Evolutionary conservation across 164 flowering plant species (phyloP).

Genomic region (Houttuynia cordata): DNA sequence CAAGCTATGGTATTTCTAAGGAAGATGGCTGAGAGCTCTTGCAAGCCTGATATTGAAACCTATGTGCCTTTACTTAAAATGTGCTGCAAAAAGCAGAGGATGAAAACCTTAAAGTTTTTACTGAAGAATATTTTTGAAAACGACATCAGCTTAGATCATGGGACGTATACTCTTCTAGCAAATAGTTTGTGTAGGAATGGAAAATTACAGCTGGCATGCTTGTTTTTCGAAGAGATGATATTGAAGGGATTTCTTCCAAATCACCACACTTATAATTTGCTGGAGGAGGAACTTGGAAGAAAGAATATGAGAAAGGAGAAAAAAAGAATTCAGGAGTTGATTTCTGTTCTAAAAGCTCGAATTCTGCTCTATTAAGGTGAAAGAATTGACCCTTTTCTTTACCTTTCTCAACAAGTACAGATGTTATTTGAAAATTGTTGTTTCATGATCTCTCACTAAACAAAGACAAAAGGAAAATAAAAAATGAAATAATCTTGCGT

Average conservation of each 20-base stretch:
- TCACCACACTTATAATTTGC: constrained; percentile 17
- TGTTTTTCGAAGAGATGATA: constrained; percentile 46
- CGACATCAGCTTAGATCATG: constrained; percentile 37
- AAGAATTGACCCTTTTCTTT: neutral
- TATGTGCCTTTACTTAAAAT: constrained; percentile 50
- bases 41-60: constrained; percentile 43
- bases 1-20: constrained; percentile 34
- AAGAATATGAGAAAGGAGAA: constrained; percentile 29
- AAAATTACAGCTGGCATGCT: constrained; percentile 36
- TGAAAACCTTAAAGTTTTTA: constrained; percentile 44
- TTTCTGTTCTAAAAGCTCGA: constrained; percentile 1
- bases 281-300: constrained; percentile 31
- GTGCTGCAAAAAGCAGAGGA: constrained; percentile 44
- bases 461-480: neutral
- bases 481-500: too few species aligned
- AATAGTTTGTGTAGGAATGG: constrained; percentile 37
- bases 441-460: neutral
- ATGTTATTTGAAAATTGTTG: neutral
- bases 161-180: constrained; percentile 40
- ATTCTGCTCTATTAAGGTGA: neutral
- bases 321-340: constrained; percentile 29
- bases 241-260: constrained; percentile 38
- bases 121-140: constrained; percentile 45
- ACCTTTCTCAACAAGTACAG: neutral
- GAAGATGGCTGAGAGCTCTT: constrained; percentile 38